Evolutionary conservation across 1,139 yeast species (phyloP).

Genomic region (Kurtzmaniella quercitrusa): DNA sequence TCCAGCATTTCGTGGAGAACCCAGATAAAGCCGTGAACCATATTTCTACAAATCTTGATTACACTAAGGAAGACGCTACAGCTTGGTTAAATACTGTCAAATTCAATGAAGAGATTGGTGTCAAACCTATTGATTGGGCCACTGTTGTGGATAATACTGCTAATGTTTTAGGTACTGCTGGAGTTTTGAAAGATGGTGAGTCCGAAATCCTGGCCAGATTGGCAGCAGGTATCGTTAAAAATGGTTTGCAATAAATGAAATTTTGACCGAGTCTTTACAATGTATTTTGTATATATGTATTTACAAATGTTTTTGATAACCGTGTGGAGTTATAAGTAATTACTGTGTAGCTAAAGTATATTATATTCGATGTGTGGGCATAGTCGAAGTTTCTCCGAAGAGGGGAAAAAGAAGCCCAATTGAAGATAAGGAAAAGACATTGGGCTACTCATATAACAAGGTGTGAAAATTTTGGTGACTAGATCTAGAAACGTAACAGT

Average conservation of each 20-base stretch:
- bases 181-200: slow-evolving; percentile 44
- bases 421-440: too few relatives aligned
- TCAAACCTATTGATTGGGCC: slow-evolving; percentile 42
- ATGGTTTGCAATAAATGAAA: not conserved
- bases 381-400: too few relatives aligned
- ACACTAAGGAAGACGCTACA: slow-evolving; percentile 68
- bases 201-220: slow-evolving; percentile 28
- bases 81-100: slow-evolving; percentile 77
- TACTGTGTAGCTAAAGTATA: too few relatives aligned
- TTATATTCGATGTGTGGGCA: too few relatives aligned
- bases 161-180: slow-evolving; percentile 57
- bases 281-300: too few relatives aligned
- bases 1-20: slow-evolving; percentile 56
- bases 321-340: too few relatives aligned
- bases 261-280: too few relatives aligned
- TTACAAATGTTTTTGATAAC: too few relatives aligned
- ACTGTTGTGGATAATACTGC: slow-evolving; percentile 54
- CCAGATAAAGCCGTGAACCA: slow-evolving; percentile 63
- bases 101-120: slow-evolving; percentile 49
- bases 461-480: too few relatives aligned
- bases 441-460: too few relatives aligned
- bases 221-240: slow-evolving; percentile 19
- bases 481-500: too few relatives aligned
- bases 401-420: too few relatives aligned
- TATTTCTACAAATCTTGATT: slow-evolving; percentile 68